Base-by-base conservation (phyloP, 2,329 filamentous ascomycete species). In the Pseudonectria foliicola region DNA sequence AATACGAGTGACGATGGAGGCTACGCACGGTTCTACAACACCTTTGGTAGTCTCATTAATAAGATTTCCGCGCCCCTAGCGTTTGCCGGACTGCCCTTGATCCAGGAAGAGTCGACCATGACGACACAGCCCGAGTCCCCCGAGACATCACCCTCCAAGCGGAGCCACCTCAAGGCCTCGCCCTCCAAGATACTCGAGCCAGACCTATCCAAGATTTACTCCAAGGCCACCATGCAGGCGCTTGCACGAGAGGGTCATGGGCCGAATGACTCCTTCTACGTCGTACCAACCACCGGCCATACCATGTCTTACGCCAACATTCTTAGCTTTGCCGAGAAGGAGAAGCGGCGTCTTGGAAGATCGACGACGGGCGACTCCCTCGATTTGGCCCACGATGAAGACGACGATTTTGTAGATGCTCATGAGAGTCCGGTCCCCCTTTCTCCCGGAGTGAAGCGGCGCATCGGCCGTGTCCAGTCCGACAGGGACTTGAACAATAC, bases 281-380 rank as follows among this genome's bases (percentile, higher is more conserved):
- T 96, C 2, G 92, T 98, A 1, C 92, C 90, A 4, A 85, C 85
- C 0, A 87, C 85, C 13, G 90, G 92, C 5, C 88, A 90, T 44
- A 95, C 88, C 3, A 82, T 89, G 40, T 92, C 88, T 0, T 98
- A 96, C 54, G 89, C 92, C 29, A 88, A 84, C 43, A 95, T 98
- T 34, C 67, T 95, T 13, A 82, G 69, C 27, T 80, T 77, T 47
- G 77, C 75, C 25, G 74, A 80, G 44, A 82, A 82, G 50, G 78
- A 82, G 54, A 78, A 74, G 55, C 68, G 77, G 7, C 73, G 77
- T 8, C 56, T 75, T 33, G 73, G 67, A 15, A 70, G 71, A 6
- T 73, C 71, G 3, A 50, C 65, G 7, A 66, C 73, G 38, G 49
- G 57, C 18, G 71, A 74, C 21, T 64, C 77, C 31, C 66, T 67